Conservation (phyloP, 2,329 filamentous ascomycete species). For the Apiospora rasikravindrae region DNA sequence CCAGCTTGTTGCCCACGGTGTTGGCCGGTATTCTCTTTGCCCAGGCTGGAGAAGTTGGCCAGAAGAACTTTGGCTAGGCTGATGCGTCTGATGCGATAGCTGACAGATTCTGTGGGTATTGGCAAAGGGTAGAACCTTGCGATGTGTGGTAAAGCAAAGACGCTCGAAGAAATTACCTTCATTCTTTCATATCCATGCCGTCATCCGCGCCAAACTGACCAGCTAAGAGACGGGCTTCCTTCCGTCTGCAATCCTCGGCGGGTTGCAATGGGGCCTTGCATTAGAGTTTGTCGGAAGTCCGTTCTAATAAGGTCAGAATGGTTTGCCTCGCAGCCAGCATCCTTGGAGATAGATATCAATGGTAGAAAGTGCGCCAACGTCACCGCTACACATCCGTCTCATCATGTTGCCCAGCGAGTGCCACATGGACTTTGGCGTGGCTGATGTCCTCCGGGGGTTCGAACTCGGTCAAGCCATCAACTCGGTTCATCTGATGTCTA, state of each 20-base stretch:
- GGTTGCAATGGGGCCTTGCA: neutral
- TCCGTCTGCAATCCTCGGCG: constrained; percentile 6
- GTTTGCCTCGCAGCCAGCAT: constrained; percentile 1
- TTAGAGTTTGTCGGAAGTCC: constrained; percentile 16
- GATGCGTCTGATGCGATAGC: neutral
- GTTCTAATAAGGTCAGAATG: neutral
- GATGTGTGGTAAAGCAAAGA: neutral
- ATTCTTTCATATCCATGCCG: constrained; percentile 16
- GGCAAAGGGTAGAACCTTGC: neutral
- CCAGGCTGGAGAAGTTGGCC: neutral
- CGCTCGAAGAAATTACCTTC: neutral
- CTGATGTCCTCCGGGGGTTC: neutral
- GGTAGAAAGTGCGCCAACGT: neutral
- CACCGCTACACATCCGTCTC: neutral
- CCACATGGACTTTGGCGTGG: constrained; percentile 6
- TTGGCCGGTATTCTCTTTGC: neutral
- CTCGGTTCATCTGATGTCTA: constrained; percentile 11
- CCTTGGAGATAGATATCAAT: neutral
- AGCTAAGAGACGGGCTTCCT: neutral
- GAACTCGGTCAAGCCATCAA: neutral
- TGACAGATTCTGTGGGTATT: constrained; percentile 2
- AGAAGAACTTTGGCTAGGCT: neutral
- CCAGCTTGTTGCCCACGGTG: neutral
- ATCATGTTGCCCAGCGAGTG: neutral
- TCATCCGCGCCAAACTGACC: neutral